These are phyloP conservation scores for Neospermospora avenae DNA, from an alignment of 2,329 filamentous ascomycete species.

Conservation along the genomic window DNA sequence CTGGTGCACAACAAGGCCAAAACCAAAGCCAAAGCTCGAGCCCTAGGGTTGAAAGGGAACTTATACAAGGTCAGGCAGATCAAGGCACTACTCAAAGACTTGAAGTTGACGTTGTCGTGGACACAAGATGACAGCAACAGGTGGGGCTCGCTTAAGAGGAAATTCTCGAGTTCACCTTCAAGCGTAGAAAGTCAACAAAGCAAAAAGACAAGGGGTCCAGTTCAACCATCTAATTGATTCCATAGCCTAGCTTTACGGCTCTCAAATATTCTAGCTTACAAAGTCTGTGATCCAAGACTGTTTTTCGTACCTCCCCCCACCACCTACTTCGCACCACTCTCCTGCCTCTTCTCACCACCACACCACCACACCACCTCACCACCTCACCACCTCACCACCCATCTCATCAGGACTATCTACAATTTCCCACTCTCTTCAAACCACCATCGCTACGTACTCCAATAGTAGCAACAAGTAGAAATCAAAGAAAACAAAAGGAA, in stretches of 20 bases:
- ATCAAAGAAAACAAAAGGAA: constrained; percentile 6
- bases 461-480: constrained; percentile 6
- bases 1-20: too few relatives aligned
- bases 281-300: constrained; percentile 9
- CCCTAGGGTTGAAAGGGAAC: too few relatives aligned
- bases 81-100: too few relatives aligned
- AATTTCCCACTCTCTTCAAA: constrained; percentile 12
- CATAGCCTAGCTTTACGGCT: constrained; percentile 2
- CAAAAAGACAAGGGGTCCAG: not conserved
- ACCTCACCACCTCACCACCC: not conserved
- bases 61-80: too few relatives aligned
- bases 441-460: not conserved
- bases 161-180: not conserved
- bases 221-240: not conserved
- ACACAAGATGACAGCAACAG: not conserved
- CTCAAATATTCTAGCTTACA: constrained; percentile 10
- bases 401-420: constrained; percentile 10
- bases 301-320: not conserved
- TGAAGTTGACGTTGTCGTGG: too few relatives aligned
- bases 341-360: too few relatives aligned
- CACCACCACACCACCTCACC: not conserved
- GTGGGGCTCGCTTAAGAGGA: not conserved
- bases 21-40: too few relatives aligned
- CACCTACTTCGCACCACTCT: too few relatives aligned
- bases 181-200: not conserved